Conservation (phyloP, 441 rosid species). For the Adansonia gregorii region DNA sequence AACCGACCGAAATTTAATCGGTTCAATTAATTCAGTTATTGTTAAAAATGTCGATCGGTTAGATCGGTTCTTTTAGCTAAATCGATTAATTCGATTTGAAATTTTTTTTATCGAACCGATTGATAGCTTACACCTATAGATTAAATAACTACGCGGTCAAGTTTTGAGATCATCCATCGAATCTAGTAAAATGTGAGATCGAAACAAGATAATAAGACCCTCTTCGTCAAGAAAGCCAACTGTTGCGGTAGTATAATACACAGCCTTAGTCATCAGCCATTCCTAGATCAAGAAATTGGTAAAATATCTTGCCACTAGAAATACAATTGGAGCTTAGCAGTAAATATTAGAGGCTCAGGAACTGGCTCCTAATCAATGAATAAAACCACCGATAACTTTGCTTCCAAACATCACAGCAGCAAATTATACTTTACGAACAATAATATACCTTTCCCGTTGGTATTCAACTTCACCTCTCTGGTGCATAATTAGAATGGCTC, state of each 20-base stretch:
- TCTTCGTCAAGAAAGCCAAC: too few species aligned
- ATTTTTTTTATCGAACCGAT: too few species aligned
- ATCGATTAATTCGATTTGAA: too few species aligned
- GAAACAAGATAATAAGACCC: neutral
- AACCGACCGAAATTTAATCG: too few species aligned
- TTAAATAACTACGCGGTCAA: neutral
- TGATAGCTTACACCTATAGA: too few species aligned
- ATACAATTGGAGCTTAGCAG: neutral
- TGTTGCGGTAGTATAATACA: neutral
- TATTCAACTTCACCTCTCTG: conserved; percentile 98
- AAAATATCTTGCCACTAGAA: neutral
- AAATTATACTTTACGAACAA: conserved; percentile 66
- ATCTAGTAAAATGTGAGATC: neutral
- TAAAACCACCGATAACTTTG: neutral
- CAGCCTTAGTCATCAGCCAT: neutral
- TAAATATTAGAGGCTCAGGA: neutral
- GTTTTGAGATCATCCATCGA: neutral
- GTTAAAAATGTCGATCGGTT: too few species aligned
- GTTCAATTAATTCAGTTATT: too few species aligned
- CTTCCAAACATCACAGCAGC: neutral
- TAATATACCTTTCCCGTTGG: conserved; percentile 81
- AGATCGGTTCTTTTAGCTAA: too few species aligned
- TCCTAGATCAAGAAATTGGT: neutral
- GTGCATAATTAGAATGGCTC: conserved; percentile 93
- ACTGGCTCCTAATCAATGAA: neutral